A percentile compares a stretch with the other conserved stretches of the same genome.
Evolutionary conservation across 805 yeast genomes (phyloP).

Genomic region (Clavispora fructus): DNA sequence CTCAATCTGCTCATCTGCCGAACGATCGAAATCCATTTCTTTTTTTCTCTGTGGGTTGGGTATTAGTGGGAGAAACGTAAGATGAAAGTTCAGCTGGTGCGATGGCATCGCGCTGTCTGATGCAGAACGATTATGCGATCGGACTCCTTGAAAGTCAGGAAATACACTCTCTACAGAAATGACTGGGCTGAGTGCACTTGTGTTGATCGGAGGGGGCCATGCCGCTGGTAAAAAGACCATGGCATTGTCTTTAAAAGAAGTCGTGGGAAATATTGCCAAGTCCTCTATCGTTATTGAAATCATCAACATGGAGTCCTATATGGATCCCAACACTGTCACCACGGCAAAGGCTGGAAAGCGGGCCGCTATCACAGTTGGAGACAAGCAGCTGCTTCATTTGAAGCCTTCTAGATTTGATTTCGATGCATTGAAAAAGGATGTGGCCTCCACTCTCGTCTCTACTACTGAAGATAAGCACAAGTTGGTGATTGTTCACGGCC

Average conservation of each 20-base stretch:
- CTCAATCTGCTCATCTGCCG: slow-evolving; percentile 49
- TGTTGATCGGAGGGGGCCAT: slow-evolving; percentile 59
- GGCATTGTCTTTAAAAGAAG: slow-evolving; percentile 31
- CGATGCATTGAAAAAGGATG: slow-evolving; percentile 17
- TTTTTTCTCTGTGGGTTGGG: background rate
- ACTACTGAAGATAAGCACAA: slow-evolving; percentile 15
- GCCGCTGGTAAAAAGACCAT: slow-evolving; percentile 49
- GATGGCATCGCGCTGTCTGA: slow-evolving; percentile 1
- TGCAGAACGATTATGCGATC: background rate
- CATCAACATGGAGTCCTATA: slow-evolving; percentile 43
- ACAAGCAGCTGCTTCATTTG: slow-evolving; percentile 14
- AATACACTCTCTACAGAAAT: background rate
- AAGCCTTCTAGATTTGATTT: slow-evolving; percentile 44
- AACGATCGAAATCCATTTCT: slow-evolving; percentile 50
- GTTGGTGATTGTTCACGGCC: slow-evolving; percentile 57
- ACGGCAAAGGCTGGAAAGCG: slow-evolving; percentile 17
- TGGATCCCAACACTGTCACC: slow-evolving; percentile 11
- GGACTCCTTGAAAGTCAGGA: background rate
- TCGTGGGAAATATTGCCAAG: slow-evolving; percentile 13
- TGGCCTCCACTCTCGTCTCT: background rate
- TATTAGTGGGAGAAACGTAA: background rate
- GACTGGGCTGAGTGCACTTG: slow-evolving; percentile 16
- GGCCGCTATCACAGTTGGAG: slow-evolving; percentile 25
- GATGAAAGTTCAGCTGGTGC: background rate
- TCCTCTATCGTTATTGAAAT: slow-evolving; percentile 16